These are phyloP conservation scores for Chlamydomonas applanata DNA, from an alignment of 139 green algal genomes.

Conservation along the genomic window DNA sequence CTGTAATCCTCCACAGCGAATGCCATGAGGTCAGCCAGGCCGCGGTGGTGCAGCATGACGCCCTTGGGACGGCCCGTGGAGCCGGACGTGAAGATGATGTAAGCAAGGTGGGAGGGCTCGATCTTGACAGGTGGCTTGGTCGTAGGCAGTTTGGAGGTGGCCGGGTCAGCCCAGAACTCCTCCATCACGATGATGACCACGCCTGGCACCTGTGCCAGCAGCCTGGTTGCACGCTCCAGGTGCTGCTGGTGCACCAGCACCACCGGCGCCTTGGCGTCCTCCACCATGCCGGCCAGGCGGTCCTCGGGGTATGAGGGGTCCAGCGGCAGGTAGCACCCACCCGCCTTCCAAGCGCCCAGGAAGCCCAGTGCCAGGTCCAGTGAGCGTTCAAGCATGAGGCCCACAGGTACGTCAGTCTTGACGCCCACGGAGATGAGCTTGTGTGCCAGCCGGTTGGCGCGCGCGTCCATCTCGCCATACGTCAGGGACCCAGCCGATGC, in stretches of 20 bases:
- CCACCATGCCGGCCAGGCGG: conserved; percentile 41
- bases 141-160: neutral
- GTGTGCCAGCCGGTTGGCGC: no score
- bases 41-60: conserved; percentile 35
- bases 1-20: neutral
- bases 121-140: neutral
- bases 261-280: conserved; percentile 27
- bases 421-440: no score
- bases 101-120: conserved; percentile 33
- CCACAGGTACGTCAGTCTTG: conserved; percentile 6
- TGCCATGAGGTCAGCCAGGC: conserved; percentile 37
- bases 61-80: conserved; percentile 65
- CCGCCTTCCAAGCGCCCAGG: conserved; percentile 19
- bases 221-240: neutral
- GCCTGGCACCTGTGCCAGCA: neutral
- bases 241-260: conserved; percentile 5
- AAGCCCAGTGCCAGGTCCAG: neutral
- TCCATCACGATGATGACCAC: no score
- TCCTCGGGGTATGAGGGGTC: conserved; percentile 52
- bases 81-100: conserved; percentile 71
- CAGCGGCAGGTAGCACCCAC: conserved; percentile 55
- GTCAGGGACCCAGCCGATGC: no score
- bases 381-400: conserved; percentile 1
- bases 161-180: neutral
- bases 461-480: no score